Evolutionary conservation across 768 basidiomycete genomes (phyloP), one percentile per base, ranked within the genome.

Genomic region (Termitomyces sp.): DNA sequence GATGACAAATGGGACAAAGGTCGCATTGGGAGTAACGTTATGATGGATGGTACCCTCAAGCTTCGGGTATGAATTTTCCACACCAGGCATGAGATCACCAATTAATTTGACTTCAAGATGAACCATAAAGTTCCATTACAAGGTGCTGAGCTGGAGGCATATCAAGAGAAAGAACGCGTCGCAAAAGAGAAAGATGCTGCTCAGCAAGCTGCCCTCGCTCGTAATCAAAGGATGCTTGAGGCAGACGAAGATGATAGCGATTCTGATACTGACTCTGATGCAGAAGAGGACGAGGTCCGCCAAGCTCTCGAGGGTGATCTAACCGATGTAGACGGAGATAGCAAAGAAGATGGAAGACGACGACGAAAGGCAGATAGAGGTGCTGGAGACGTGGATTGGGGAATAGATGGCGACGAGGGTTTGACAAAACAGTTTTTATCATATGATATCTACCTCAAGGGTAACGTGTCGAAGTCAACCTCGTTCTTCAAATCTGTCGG

Each of bases 371-470:
- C 70, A 18, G 78, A 79, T 44, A 82, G 79, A 63, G 72, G 68
- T 18, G 70, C 75, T 22, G 86, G 86, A 58, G 79, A 75, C 7
- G 69, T 73, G 22, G 88, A 87, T 66, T 92, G 89, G 88, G 79
- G 76, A 32, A 69, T 88, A 59, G 90, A 92, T 61, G 82, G 82
- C 44, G 92, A 93, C 59, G 91, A 94, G 57, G 84, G 85, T 2
- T 66, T 85, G 54, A 85, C 86, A 14, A 87, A 84, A 64, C 86
- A 89, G 41, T 71, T 88, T 54, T 72, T 95, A 40, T 95, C 92
- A 1, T 99, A 91, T 65, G 97, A 99, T 71, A 97, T 98, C 63
- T 98, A 93, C 70, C 80, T 98, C 60, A 97, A 96, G 70, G 95
- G 95, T n/a, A 94, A 96, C 61, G 91, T 94, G 47, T 87, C 90